phyloP scores from a whole-genome alignment of 2,329 filamentous ascomycete genomes.

The Pseudogymnoascus sp. region DNA sequence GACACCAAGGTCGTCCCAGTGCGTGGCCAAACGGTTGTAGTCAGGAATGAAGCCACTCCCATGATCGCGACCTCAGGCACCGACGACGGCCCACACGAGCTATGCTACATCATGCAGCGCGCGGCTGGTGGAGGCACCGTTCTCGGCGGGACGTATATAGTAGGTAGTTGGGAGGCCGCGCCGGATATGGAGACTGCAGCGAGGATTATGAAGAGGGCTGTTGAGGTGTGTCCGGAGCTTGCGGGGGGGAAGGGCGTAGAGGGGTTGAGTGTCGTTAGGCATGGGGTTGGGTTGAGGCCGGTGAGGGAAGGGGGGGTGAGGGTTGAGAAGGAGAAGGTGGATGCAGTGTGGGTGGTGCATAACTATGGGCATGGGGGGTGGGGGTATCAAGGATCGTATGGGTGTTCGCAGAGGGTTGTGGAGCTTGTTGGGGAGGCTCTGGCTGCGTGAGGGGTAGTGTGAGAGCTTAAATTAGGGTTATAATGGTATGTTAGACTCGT shows the following conservation, averaged over 20 bases:
- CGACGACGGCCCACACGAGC: conserved; percentile 58
- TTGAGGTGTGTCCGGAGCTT: conserved; percentile 49
- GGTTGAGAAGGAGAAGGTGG: conserved; percentile 55
- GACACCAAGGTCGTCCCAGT: conserved; percentile 68
- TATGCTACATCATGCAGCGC: conserved; percentile 62
- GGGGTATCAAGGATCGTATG: conserved; percentile 60
- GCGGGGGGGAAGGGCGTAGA: conserved; percentile 54
- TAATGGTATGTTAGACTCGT: neutral
- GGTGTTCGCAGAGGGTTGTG: conserved; percentile 61
- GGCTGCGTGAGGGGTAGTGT: neutral
- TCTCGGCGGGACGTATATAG: conserved; percentile 61
- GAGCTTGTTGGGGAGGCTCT: conserved; percentile 55
- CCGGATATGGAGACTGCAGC: conserved; percentile 56
- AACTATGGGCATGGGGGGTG: conserved; percentile 57
- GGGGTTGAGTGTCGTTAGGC: conserved; percentile 56
- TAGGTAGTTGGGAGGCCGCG: conserved; percentile 56
- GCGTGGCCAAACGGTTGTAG: conserved; percentile 69
- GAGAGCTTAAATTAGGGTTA: neutral
- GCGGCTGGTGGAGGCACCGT: conserved; percentile 61
- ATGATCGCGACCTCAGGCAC: conserved; percentile 58
- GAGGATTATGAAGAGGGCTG: conserved; percentile 61
- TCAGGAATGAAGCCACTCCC: conserved; percentile 55
- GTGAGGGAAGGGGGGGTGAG: conserved; percentile 54
- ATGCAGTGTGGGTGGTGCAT: conserved; percentile 50
- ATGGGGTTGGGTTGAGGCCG: conserved; percentile 61